A percentile compares a stretch with the other conserved stretches of the same genome.
Evolutionary conservation across 139 green algal species (phyloP).

Genomic region (Auxenochlorella protothecoides): DNA sequence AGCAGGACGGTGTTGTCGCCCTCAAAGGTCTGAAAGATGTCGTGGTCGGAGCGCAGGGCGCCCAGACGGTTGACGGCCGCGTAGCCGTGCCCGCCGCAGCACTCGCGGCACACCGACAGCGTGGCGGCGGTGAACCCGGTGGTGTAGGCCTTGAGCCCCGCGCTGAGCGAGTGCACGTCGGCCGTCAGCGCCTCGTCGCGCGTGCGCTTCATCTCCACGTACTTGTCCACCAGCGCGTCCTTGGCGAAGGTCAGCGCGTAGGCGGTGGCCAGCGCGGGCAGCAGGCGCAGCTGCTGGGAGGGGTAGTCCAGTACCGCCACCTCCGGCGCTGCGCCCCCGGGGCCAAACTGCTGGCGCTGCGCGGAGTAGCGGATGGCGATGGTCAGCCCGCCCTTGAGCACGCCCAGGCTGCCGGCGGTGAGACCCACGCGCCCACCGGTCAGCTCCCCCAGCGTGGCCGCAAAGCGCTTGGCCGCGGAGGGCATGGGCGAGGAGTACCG

Average conservation of each 20-base stretch:
- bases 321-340: slow-evolving; percentile 46
- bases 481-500: slow-evolving; percentile 54
- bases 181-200: slow-evolving; percentile 49
- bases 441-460: slow-evolving; percentile 72
- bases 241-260: slow-evolving; percentile 66
- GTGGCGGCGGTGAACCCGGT: slow-evolving; percentile 46
- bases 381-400: slow-evolving; percentile 47
- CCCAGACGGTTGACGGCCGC: slow-evolving; percentile 70
- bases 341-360: slow-evolving; percentile 71
- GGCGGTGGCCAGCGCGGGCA: slow-evolving; percentile 63
- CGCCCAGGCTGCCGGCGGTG: slow-evolving; percentile 25
- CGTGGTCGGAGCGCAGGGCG: slow-evolving; percentile 62
- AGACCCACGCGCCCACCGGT: slow-evolving; percentile 74
- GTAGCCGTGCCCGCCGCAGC: slow-evolving; percentile 71
- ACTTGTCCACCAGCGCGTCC: slow-evolving; percentile 41
- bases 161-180: slow-evolving; percentile 55
- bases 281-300: slow-evolving; percentile 60
- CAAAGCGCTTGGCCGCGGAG: slow-evolving; percentile 54
- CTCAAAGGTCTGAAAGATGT: slow-evolving; percentile 74
- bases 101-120: slow-evolving; percentile 56
- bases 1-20: slow-evolving; percentile 81
- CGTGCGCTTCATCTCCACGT: slow-evolving; percentile 64
- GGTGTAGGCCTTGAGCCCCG: slow-evolving; percentile 49
- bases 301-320: slow-evolving; percentile 73
- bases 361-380: slow-evolving; percentile 66